Evolutionary conservation across 371 early-diverging fungal species (phyloP), one percentile per base, ranked within the genome.

Genomic region (Choanephora cucurbitarum): DNA sequence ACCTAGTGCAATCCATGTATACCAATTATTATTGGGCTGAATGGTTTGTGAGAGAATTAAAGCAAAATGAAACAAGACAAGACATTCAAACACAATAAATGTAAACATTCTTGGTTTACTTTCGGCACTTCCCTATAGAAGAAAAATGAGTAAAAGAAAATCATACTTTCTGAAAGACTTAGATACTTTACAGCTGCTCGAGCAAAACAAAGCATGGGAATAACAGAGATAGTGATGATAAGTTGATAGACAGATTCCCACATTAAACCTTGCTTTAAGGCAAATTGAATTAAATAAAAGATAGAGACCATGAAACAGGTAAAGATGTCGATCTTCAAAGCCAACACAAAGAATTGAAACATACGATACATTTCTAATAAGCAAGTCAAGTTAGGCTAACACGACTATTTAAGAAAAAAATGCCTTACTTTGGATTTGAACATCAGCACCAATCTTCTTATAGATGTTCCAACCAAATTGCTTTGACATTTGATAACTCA

Each of bases 321-420:
- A 51, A 74, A 78, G 19, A 78, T 62, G 32, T 78, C 70, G 33
- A 78, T 65, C 54, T 78, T 78, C 18, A 78, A 63, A 4, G 64
- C 51, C 41, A 78, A 52, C 5, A 78, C 75, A 62, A 78, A 78
- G 55, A 78, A 74, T 55, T 78, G 78, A 42, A 74, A 78, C 41
- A 62, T 66, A 23, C 72, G 65, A 42, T 77, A 77, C 73, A 73
- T 77, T 44, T 60, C 72, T 72, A 64, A n/a, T 10, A 44, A 44
- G n/a, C n/a, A n/a, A n/a, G n/a, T n/a, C n/a, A n/a, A n/a, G n/a
- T n/a, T n/a, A n/a, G n/a, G n/a, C n/a, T n/a, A n/a, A n/a, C n/a
- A n/a, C n/a, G n/a, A n/a, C n/a, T n/a, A n/a, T n/a, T n/a, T n/a
- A n/a, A n/a, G n/a, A n/a, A n/a, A 33, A 32, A n/a, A 32, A 1